Evolutionary conservation across 345 rosid genomes (phyloP), one percentile per base, ranked within the genome.

Genomic region (Balakata baccata): DNA sequence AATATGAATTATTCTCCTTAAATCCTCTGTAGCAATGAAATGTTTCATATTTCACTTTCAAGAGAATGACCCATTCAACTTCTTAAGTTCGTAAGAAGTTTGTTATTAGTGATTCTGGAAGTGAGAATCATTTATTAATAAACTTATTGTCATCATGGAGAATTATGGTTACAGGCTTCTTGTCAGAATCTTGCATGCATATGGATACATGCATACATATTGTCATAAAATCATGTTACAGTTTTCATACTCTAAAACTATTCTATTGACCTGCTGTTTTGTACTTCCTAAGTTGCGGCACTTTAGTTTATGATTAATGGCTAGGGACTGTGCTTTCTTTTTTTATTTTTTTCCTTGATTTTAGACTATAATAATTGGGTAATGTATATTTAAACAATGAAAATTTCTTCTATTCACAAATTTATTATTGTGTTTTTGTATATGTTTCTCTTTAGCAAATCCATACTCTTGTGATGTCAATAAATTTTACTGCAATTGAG

Each of bases 401-500:
- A 59, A 22, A 17, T 56, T 14, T 37, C 37, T 37, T 73, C 5
- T 11, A 8, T 14, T 34, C 18, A 25, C 59, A 37, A 10, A 74
- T 43, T 45, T n/a, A 53, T 23, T 54, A 29, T 22, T 60, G 34
- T 20, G 22, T 52, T 16, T 13, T 10, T 7, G 22, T 37, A 10
- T 56, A 12, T 72, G 20, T 65, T 73, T 77, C 18, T 64, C 7
- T 83, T 77, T 81, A 96, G 99, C 80, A 91, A 81, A 96, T 96
- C 71, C 94, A 91, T 79, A 71, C 85, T 53, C 86, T 90, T 81
- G 85, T 86, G 7, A 82, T 76, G 83, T 90, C 96, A 4, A 79
- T 93, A 56, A 89, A 87, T 68, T 85, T 85, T 61, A 80, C 93
- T 77, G 86, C 92, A 18, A 90, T 96, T n/a, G 98, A 93, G 90